Conservation (phyloP, 2,329 filamentous ascomycete species). For the Cercospora sp. region DNA sequence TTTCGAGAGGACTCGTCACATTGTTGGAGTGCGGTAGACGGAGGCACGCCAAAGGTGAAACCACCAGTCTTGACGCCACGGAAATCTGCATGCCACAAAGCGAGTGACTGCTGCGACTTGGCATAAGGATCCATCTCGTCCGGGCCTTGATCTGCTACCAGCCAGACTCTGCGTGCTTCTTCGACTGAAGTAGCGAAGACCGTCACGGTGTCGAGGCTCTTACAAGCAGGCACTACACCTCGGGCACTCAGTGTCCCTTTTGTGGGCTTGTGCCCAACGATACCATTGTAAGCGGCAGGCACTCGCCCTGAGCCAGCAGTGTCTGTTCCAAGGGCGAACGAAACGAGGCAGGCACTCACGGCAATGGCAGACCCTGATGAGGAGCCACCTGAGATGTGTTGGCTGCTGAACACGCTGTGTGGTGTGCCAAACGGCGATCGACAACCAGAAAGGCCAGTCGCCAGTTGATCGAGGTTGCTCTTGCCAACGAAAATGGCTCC, state of each 20-base stretch:
- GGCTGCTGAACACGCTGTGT: slow-evolving; percentile 52
- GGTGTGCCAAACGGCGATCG: slow-evolving; percentile 60
- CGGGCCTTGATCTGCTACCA: slow-evolving; percentile 48
- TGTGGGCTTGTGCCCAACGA: slow-evolving; percentile 54
- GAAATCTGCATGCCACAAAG: slow-evolving; percentile 38
- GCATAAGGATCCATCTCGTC: slow-evolving; percentile 56
- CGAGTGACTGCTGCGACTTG: slow-evolving; percentile 42
- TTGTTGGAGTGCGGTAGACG: slow-evolving; percentile 44
- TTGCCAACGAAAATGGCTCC: slow-evolving; percentile 62
- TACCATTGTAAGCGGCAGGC: slow-evolving; percentile 55
- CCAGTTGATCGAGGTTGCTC: slow-evolving; percentile 62
- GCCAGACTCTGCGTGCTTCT: slow-evolving; percentile 54
- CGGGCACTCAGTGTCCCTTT: slow-evolving; percentile 53
- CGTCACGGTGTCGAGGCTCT: slow-evolving; percentile 59
- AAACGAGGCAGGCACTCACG: slow-evolving; percentile 55
- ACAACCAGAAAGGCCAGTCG: slow-evolving; percentile 61
- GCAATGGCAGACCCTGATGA: slow-evolving; percentile 58
- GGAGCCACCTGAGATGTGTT: slow-evolving; percentile 58
- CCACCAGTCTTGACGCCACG: slow-evolving; percentile 38
- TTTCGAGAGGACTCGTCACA: slow-evolving; percentile 45
- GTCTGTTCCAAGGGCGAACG: slow-evolving; percentile 59
- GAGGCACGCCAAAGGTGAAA: slow-evolving; percentile 55
- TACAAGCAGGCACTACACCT: slow-evolving; percentile 57
- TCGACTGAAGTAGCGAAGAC: slow-evolving; percentile 53
- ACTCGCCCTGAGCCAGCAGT: slow-evolving; percentile 57